Evolutionary conservation across 257 asterid genomes (phyloP).

Genomic region (Fraxinus cuspidata): DNA sequence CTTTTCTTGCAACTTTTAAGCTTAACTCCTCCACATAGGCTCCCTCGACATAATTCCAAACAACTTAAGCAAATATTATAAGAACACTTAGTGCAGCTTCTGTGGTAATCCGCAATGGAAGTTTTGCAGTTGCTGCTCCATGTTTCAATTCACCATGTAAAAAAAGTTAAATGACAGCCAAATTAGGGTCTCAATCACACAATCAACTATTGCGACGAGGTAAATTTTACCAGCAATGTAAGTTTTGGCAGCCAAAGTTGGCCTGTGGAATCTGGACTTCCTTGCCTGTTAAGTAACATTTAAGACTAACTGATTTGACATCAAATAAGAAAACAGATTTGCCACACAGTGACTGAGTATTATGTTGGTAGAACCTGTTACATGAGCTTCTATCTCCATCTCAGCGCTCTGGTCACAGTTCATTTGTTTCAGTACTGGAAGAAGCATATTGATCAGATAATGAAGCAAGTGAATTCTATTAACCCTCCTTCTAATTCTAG

Average conservation of each 20-base stretch:
- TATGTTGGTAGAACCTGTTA: constrained; percentile 52
- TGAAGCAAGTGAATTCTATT: constrained; percentile 61
- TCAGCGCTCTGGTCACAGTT: constrained; percentile 66
- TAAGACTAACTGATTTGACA: constrained; percentile 13
- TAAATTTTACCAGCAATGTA: constrained; percentile 65
- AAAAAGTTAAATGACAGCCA: constrained; percentile 28
- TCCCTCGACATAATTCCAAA: constrained; percentile 56
- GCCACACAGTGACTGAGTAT: constrained; percentile 15
- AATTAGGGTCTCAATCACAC: constrained; percentile 19
- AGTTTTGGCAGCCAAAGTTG: constrained; percentile 35
- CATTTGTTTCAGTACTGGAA: constrained; percentile 73
- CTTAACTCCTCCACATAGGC: constrained; percentile 34
- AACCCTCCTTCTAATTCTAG: constrained; percentile 53
- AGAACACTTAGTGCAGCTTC: constrained; percentile 81
- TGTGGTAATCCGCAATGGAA: constrained; percentile 81
- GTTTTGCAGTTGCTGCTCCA: constrained; percentile 73
- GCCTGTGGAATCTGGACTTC: constrained; percentile 55
- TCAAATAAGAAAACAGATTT: constrained; percentile 16
- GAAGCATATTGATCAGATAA: constrained; percentile 70
- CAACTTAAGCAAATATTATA: constrained; percentile 85
- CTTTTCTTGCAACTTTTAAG: constrained; percentile 48
- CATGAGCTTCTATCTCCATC: constrained; percentile 69
- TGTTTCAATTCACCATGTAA: constrained; percentile 32
- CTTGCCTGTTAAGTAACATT: constrained; percentile 51
- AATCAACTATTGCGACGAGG: constrained; percentile 22